Evolutionary conservation across 2,329 filamentous ascomycete genomes (phyloP).

Genomic region (Elsinoe batatas): DNA sequence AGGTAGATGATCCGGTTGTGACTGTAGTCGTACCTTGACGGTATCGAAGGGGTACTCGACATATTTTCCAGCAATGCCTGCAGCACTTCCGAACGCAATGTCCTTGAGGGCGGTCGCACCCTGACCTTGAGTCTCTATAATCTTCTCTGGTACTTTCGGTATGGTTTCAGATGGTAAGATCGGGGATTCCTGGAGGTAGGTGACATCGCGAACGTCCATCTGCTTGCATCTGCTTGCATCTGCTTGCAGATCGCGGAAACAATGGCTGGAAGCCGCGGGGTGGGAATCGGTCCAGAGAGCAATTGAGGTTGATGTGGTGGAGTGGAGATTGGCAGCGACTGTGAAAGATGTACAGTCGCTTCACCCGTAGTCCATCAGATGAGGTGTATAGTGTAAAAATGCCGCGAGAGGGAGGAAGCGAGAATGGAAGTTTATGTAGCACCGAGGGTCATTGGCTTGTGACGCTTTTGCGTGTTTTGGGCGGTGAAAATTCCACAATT

Average conservation of each 20-base stretch:
- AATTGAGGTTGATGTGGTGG: background rate
- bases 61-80: slow-evolving; percentile 84
- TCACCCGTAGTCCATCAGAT: slow-evolving; percentile 11
- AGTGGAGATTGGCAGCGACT: slow-evolving; percentile 8
- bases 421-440: background rate
- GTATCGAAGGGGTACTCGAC: slow-evolving; percentile 99
- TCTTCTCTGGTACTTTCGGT: background rate
- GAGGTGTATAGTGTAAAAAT: background rate
- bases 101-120: slow-evolving; percentile 69
- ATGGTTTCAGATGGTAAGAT: background rate
- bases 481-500: slow-evolving; percentile 10
- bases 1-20: slow-evolving; percentile 78
- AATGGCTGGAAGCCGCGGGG: background rate
- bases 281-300: background rate
- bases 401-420: background rate
- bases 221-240: slow-evolving; percentile 15
- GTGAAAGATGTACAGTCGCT: slow-evolving; percentile 3
- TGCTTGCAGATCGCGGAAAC: background rate
- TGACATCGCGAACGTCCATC: slow-evolving; percentile 16
- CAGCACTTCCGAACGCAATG: slow-evolving; percentile 79
- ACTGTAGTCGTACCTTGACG: slow-evolving; percentile 92
- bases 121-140: slow-evolving; percentile 26
- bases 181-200: slow-evolving; percentile 8
- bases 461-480: background rate
- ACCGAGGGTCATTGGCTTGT: background rate